phyloP scores from a whole-genome alignment of 179 eudicot genomes.

The Silene noctiflora region DNA sequence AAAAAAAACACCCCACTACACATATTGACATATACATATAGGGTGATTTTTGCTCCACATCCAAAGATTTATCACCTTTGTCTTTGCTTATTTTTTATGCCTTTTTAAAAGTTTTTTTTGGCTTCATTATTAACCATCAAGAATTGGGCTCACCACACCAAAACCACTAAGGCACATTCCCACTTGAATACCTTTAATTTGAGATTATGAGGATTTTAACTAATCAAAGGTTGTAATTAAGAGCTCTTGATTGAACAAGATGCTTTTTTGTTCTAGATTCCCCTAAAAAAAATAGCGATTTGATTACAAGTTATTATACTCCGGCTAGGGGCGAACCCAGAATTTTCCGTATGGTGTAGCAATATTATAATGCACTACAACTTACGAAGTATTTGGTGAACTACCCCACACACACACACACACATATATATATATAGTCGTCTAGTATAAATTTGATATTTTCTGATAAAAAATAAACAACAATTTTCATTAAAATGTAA shows the following conservation, averaged over 20 bases:
- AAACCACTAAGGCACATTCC: background rate
- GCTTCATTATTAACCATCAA: slow-evolving; percentile 1
- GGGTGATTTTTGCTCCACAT: slow-evolving; percentile 18
- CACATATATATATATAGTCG: too few species aligned
- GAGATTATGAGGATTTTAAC: background rate
- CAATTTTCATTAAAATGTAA: too few species aligned
- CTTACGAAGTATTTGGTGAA: too few species aligned
- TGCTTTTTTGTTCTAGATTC: too few species aligned
- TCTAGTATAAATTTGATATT: too few species aligned
- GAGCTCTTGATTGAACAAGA: background rate
- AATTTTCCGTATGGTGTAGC: too few species aligned
- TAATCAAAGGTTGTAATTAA: background rate
- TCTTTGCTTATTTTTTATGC: background rate
- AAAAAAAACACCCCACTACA: slow-evolving; percentile 2
- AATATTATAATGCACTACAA: too few species aligned
- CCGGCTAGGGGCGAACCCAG: too few species aligned
- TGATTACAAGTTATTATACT: too few species aligned
- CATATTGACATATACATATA: background rate
- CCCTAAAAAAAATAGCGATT: too few species aligned
- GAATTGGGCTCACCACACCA: background rate
- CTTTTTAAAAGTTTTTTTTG: slow-evolving; percentile 9
- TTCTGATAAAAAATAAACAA: too few species aligned
- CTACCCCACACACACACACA: too few species aligned
- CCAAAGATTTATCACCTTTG: slow-evolving; percentile 9
- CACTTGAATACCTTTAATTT: background rate